Base-by-base conservation (phyloP, 1,139 yeast species). In the Diutina ranongensis region DNA sequence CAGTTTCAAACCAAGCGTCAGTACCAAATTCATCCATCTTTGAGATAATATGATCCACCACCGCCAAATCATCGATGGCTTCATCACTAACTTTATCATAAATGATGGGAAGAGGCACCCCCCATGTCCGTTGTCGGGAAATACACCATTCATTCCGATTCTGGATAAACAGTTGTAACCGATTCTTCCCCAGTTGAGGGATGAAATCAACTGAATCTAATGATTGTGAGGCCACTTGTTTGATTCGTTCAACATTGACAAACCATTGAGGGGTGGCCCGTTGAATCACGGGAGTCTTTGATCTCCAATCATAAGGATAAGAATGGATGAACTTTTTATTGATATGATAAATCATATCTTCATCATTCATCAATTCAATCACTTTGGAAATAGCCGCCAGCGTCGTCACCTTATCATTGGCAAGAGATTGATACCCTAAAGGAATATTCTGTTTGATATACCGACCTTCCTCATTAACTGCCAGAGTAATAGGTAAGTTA, bases 261-360 rank as follows among this genome's bases (percentile, higher is more conserved):
- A 92, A 92, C 94, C 97, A 92, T 61, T 92, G 99, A 0, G 97
- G 94, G 0, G 98, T 92, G 0, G 98, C 82, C 48, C 97, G 71
- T 52, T 92, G 88, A 46, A 92, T 81, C n/a, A 94, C 89, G 0
- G 98, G 98, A 44, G 83, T 83, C 57, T 88, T 88, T 2, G 95
- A 85, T 55, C 98, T 75, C 98, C 98, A 92, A 59, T 94, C 98
- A 57, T 86, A 88, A 0, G 98, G 98, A 55, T 89, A 92, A 1
- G 94, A 86, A 61, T 92, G 99, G 8, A 61, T 62, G 57, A 83
- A 83, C 28, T 67, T 65, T 32, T 68, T 65, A 49, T 79, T 69
- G 7, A 72, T 53, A 27, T 68, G 60, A 51, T 71, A 69, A 2
- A 83, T 56, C 72, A 83, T 76, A 1, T 65, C 62, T 9, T 62